Evolutionary conservation across 257 asterid genomes (phyloP), one percentile per base, ranked within the genome.

Genomic region (Striga asiatica): DNA sequence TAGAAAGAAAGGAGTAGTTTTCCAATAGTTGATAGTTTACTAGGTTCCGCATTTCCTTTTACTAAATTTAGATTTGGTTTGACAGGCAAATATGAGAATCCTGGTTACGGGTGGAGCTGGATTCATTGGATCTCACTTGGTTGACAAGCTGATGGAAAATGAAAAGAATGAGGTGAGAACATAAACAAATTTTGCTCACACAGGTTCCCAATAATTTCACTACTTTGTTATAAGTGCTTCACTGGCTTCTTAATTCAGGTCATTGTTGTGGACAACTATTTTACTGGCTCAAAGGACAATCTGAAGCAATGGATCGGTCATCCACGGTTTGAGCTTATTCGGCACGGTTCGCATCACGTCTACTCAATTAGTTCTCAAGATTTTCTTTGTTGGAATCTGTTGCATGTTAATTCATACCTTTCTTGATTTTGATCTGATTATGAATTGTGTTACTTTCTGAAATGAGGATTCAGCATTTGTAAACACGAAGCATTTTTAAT

Each of bases 91-190:
- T 74, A 80, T 83, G 96, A 81, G 98, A 71, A 86, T 89, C 70
- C 69, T 89, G 77, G 69, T 89, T 28, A 89, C 98, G 21, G 98
- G 98, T 51, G 98, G 97, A 56, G 95, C 95, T 65, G 95, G 97
- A 72, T 89, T 89, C 78, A 89, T 89, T 62, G 97, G 97, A 41
- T 89, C 98, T 66, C 98, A 89, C 87, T 77, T 89, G 18, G 96
- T 89, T 19, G 98, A 89, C 78, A 81, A 49, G 64, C 79, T 89
- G 54, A 86, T 89, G 98, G 71, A 80, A 78, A 78, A 89, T 66
- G 98, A 81, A 71, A 81, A 86, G 74, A 89, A 89, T 31, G 96
- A 89, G 94, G 97, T 85, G 31, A 31, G 48, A 19, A 14, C 52
- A 24, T 25, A n/a, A n/a, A 18, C 25, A 22, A 1, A 9, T 34